Evolutionary conservation across 495 filamentous ascomycete species (phyloP), one percentile per base, ranked within the genome.

Genomic region (Alectoria sarmentosa): DNA sequence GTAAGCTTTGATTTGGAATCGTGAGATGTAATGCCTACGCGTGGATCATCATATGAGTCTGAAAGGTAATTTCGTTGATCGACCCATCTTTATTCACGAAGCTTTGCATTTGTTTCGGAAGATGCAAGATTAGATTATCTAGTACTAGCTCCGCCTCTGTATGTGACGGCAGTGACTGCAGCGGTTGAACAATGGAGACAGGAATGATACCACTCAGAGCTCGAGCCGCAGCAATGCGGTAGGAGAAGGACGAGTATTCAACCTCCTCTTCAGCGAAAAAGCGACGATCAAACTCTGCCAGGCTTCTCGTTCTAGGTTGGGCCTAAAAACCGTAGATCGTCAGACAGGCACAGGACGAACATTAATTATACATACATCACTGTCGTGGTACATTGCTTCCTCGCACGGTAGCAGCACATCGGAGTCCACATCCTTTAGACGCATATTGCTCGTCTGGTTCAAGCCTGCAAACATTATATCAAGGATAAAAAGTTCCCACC

Each of bases 51-150:
- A 94, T 91, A 62, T 88, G 88, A 15, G 91, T 91, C 71, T 96
- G 91, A 78, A 96, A 95, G 77, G 96, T 85, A 82, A 96, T 88
- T 76, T 95, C 90, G 70, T 96, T 91, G 14, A 92, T 80, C 41
- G 86, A 78, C 38, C 86, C 82, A 64, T 88, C 83, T 64, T 83
- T 82, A 46, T 82, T 82, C 62, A 93, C 76, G 41, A 91, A 81
- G 64, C 89, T 84, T 61, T 79, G 80, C 75, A 95, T 95, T n/a
- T 80, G 80, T 46, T 83, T 78, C 1, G 92, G 91, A 10, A 96
- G 79, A 69, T 93, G 89, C 61, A 92, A 83, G 54, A 82, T 81
- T 90, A 91, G 95, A 76, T 90, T 93, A 14, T 86, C 86, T 61
- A 96, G 86, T 52, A 86, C 80, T 7, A 86, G 80, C 75, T 96